Conservation (phyloP, 2,329 filamentous ascomycete genomes). For the Lojkania enalia region DNA sequence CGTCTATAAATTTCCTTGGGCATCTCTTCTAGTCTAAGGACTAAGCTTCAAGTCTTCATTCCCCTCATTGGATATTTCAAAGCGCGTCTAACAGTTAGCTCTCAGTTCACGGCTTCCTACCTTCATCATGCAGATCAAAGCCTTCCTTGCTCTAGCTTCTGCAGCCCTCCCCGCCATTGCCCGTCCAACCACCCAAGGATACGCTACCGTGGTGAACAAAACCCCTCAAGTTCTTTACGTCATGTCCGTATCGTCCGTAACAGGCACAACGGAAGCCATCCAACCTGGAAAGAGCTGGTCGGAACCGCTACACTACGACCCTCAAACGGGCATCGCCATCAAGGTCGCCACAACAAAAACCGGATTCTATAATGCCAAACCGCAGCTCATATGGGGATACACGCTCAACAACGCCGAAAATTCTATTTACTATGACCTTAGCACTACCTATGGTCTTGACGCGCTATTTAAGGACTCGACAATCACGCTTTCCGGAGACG, state of each 20-base stretch:
- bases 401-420: constrained; percentile 4
- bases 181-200: constrained; percentile 1
- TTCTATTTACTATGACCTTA: constrained; percentile 13
- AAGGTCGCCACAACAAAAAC: constrained; percentile 9
- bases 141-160: constrained; percentile 6
- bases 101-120: not conserved
- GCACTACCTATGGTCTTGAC: constrained; percentile 3
- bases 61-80: not conserved
- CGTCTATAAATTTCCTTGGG: too few relatives aligned
- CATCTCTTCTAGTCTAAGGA: too few relatives aligned
- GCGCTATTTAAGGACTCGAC: constrained; percentile 1
- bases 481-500: constrained; percentile 1
- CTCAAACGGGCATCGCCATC: constrained; percentile 13
- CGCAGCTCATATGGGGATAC: constrained; percentile 8
- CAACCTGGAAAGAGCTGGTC: constrained; percentile 2
- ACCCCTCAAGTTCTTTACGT: constrained; percentile 8
- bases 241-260: constrained; percentile 2
- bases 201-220: constrained; percentile 12
- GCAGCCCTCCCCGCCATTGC: constrained; percentile 4
- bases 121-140: constrained; percentile 10
- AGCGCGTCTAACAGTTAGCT: too few relatives aligned
- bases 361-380: constrained; percentile 1
- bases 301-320: constrained; percentile 9
- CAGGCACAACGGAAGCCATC: not conserved
- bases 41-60: too few relatives aligned